Evolutionary conservation across 306 rosid genomes (phyloP), one percentile per base, ranked within the genome.

Genomic region (Senna tora): DNA sequence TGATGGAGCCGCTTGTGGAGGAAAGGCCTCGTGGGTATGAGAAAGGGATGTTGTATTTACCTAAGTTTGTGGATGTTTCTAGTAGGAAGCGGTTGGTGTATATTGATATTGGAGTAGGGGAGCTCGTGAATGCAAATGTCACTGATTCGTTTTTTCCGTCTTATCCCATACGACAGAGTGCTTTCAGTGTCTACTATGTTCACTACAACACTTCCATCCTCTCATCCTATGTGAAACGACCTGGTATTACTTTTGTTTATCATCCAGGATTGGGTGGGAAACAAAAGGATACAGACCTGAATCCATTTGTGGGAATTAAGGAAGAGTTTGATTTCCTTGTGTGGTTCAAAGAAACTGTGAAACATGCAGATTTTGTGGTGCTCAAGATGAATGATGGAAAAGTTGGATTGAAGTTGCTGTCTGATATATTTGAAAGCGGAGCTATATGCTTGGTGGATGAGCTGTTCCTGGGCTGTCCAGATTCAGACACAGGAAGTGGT

Each of bases 301-400:
- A 91, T 52, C 84, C 92, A 2, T 82, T 78, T 43, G 32, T 86
- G 2, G 96, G 89, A 21, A n/a, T n/a, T 6, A 87, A 84, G 47
- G 95, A 90, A 12, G 92, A 82, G 67, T 94, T 94, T 50, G 84
- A 94, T 77, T 91, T 94, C 64, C 84, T 81, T 34, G 84, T 82
- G 6, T 94, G 99, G 99, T 94, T 94, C 75, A 94, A 86, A 77
- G 99, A 94, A 76, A 91, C 97, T 1, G 90, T 89, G 75, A 72
- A 76, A 64, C 67, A 77, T 74, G 90, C 96, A 0, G 92, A 94
- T 75, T 91, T 91, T 22, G 91, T 91, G 79, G 92, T 94, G 22
- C 83, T 94, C 69, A 94, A 94, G 86, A 91, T 94, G 97, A 92
- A 87, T 77, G 89, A 90, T 20, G 89, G 91, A 5, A 78, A 50